A percentile compares a stretch with the other conserved stretches of the same genome.
Conservation (phyloP, 331 rosid species). For the Acacia concinna region DNA sequence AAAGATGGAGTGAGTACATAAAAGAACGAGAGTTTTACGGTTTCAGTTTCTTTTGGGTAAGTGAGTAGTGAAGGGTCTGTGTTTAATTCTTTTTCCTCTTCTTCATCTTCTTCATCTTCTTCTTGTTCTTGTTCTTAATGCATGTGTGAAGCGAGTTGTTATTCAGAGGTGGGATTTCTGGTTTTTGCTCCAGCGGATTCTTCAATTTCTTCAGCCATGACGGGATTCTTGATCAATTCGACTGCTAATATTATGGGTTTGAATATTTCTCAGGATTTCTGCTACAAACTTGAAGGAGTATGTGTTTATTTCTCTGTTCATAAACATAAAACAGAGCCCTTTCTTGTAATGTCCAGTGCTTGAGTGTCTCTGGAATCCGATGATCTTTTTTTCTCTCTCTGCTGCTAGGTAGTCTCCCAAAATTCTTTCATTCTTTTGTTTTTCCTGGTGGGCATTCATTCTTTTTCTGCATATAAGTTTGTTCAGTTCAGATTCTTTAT, state of each 20-base stretch:
- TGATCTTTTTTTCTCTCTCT: conserved; percentile 57
- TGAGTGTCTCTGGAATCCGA: conserved; percentile 92
- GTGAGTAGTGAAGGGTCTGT: conserved; percentile 16
- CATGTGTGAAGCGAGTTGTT: conserved; percentile 35
- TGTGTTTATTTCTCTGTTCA: conserved; percentile 56
- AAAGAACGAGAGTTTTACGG: conserved; percentile 38
- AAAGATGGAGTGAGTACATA: conserved; percentile 35
- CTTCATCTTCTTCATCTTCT: background rate
- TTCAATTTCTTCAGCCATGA: conserved; percentile 50
- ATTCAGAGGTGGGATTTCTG: conserved; percentile 44
- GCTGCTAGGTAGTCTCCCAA: conserved; percentile 33
- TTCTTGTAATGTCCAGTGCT: conserved; percentile 54
- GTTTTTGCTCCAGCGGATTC: conserved; percentile 39
- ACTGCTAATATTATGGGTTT: conserved; percentile 58
- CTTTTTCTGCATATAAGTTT: conserved; percentile 40
- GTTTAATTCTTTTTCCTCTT: background rate
- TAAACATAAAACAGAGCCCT: conserved; percentile 37
- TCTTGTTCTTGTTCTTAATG: conserved; percentile 30
- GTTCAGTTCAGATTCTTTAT: conserved; percentile 32
- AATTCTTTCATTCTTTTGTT: conserved; percentile 87
- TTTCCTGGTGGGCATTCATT: conserved; percentile 46
- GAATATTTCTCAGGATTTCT: conserved; percentile 51
- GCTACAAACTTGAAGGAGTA: conserved; percentile 56
- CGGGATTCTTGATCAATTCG: conserved; percentile 54
- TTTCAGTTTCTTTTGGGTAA: conserved; percentile 59